phyloP scores from a whole-genome alignment of 306 rosid species.

The Elaeagnus macrophylla region DNA sequence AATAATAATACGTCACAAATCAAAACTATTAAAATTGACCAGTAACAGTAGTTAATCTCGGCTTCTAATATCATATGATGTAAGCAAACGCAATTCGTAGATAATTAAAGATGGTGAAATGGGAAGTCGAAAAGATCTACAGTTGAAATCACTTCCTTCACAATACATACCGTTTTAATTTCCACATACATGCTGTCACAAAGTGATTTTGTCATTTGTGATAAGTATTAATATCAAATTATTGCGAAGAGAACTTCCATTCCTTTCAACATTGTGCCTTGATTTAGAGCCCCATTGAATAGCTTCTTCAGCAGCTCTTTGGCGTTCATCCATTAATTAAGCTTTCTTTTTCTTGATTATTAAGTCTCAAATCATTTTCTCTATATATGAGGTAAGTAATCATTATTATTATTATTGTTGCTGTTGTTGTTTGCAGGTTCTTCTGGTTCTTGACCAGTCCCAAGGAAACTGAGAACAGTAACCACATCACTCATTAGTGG shows the following conservation, averaged over 20 bases:
- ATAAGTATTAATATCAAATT: background rate
- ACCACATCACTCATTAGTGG: constrained; percentile 80
- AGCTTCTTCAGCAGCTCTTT: constrained; percentile 77
- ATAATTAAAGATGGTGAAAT: no score
- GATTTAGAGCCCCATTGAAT: constrained; percentile 73
- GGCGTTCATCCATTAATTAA: constrained; percentile 30
- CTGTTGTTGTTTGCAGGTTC: background rate
- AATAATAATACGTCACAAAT: no score
- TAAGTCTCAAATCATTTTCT: background rate
- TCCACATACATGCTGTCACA: no score
- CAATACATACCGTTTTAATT: background rate
- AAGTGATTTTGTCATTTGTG: background rate
- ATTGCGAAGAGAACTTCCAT: constrained; percentile 15
- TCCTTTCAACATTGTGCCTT: constrained; percentile 26
- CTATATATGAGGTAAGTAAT: background rate
- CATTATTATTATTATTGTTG: no score
- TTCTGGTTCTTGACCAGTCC: constrained; percentile 20
- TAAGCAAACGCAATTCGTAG: no score
- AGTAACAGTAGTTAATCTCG: no score
- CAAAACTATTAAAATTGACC: no score
- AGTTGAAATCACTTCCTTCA: no score
- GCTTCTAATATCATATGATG: no score
- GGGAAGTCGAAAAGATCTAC: no score
- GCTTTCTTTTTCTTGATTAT: constrained; percentile 19
- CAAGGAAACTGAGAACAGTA: constrained; percentile 74